Evolutionary conservation across 306 rosid species (phyloP), one percentile per base, ranked within the genome.

Genomic region (Hippophae rhamnoides): DNA sequence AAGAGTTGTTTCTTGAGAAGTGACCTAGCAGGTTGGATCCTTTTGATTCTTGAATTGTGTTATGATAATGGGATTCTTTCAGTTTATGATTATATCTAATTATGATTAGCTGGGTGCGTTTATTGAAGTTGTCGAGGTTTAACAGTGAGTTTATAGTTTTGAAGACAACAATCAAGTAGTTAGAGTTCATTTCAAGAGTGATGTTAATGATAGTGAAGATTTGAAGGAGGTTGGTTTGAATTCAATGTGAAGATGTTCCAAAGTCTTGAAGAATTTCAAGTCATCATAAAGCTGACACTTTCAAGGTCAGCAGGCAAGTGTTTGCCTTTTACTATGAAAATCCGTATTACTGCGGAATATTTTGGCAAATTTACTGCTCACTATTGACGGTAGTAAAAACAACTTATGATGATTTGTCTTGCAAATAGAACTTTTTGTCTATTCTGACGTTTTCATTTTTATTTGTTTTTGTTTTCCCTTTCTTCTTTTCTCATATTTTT

Each of bases 251-350:
- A 86, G 96, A 86, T 81, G 83, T 85, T 71, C 87, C 95, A 82
- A 18, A 84, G 89, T 92, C 89, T 88, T 93, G 97, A 86, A 88
- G 99, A 80, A 80, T 93, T 89, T 90, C 85, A 80, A 84, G 86
- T 92, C 86, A 82, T 84, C 93, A 88, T 88, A 76, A 75, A 82
- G 80, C 83, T 86, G 74, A 82, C 80, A 76, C 84, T 76, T 74
- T 59, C 77, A 87, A 93, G 99, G 99, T 93, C 99, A 93, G 99
- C 97, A 86, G 95, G 95, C 90, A 62, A 78, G 99, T 93, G 99
- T 90, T 86, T 86, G 87, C 90, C 84, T 78, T 72, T 78, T 82
- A 73, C 85, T 72, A 76, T 60, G 84, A 66, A 78, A 84, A 63
- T 78, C 77, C 81, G 68, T 81, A 75, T 76, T 76, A 49, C 69